Evolutionary conservation across 495 filamentous ascomycete genomes (phyloP), one percentile per base, ranked within the genome.

Genomic region (Podospora fimiseda): DNA sequence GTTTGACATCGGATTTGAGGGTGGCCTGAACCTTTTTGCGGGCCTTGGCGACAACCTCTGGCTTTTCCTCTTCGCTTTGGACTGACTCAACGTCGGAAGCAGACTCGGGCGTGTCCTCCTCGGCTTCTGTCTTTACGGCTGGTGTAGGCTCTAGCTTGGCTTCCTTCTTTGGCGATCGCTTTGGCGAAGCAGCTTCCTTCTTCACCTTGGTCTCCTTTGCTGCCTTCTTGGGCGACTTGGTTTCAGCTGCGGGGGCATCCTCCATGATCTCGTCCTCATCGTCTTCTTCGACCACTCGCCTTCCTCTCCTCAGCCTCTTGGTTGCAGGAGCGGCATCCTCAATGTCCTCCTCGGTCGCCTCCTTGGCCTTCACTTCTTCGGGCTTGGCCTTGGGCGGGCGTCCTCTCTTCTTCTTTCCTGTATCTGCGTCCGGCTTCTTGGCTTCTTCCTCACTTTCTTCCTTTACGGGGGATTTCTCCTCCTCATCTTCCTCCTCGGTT

Each of bases 11-110:
- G 48, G 71, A 78, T 18, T 75, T 78, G 42, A 96, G 68, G 3
- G 83, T 86, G 2, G 83, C 82, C 60, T 96, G 92, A n/a, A 93
- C 79, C 59, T 88, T 88, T 61, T 92, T 81, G 24, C 89, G 83
- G 9, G 81, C 84, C 69, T 93, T 90, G 16, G 81, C 85, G 39
- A 83, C 83, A 22, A 83, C 68, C 51, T 87, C 84, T 0, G 90
- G 86, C 57, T 88, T 88, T 60, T 87, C 83, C 9, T 89, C 86
- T 23, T 88, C 85, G 16, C 86, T 84, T 4, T 77, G 76, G 5
- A 70, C 64, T 7, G 72, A 73, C 19, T 74, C 74, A 14, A 66
- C 68, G 38, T 76, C 75, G 18, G 81, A 80, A 52, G 80, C 70
- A 0, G 80, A 69, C 51, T 81, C 81, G 0, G 75, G 73, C 3